Evolutionary conservation across 352 stramenopile species (phyloP).

Genomic region (Aphanomyces stellatus): DNA sequence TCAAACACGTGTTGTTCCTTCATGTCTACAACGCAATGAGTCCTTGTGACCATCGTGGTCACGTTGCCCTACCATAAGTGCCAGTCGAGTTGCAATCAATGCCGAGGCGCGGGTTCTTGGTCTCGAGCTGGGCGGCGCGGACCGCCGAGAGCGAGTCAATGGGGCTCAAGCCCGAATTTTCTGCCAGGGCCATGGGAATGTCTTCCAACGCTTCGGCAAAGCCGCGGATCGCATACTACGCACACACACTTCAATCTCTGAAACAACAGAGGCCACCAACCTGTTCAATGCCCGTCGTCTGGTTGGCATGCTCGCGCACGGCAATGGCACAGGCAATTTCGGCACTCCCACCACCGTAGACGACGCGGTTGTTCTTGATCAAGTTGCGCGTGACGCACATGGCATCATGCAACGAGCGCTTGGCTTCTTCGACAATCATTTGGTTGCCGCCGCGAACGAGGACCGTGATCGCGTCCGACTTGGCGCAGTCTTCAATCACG

Average conservation of each 20-base stretch:
- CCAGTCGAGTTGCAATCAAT: conserved; percentile 94
- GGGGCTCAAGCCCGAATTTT: conserved; percentile 97
- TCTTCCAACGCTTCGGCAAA: conserved; percentile 99
- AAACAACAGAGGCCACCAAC: conserved; percentile 23
- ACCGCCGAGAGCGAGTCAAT: conserved; percentile 98
- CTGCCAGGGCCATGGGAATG: conserved; percentile 98
- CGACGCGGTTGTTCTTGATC: conserved; percentile 99
- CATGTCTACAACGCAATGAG: conserved; percentile 86
- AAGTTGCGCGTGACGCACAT: conserved; percentile 99
- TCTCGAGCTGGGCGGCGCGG: conserved; percentile 90
- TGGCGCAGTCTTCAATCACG: conserved; percentile 97
- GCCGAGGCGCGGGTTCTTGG: conserved; percentile 94
- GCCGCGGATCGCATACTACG: conserved; percentile 97
- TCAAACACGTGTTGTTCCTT: conserved; percentile 99
- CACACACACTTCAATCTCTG: neutral
- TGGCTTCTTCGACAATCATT: conserved; percentile 99
- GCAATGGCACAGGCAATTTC: conserved; percentile 98
- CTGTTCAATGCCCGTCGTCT: conserved; percentile 66
- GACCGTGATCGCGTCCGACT: conserved; percentile 97
- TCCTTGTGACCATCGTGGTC: neutral
- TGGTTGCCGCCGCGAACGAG: conserved; percentile 98
- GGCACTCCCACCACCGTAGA: conserved; percentile 96
- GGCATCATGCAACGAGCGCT: conserved; percentile 98
- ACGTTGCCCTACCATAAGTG: conserved; percentile 44
- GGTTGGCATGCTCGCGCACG: conserved; percentile 84